phyloP scores from a whole-genome alignment of 805 yeast species.

The Phaffomyces antillensis region DNA sequence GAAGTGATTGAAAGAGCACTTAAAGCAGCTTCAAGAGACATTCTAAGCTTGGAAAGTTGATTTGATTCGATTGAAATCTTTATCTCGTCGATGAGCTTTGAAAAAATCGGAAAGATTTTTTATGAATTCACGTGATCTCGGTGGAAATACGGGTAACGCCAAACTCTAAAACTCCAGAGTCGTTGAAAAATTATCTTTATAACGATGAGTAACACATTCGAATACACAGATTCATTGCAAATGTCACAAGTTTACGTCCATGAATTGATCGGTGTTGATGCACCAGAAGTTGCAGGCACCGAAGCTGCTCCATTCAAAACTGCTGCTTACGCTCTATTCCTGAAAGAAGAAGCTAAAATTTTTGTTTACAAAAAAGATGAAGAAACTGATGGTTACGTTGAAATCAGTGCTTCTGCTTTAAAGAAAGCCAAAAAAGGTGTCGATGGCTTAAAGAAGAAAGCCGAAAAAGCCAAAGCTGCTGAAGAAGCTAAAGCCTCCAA shows the following conservation, averaged over 20 bases:
- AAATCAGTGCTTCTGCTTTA: constrained; percentile 82
- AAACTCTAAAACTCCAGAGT: neutral
- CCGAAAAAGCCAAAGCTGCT: constrained; percentile 43
- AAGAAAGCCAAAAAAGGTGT: constrained; percentile 96
- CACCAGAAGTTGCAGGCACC: constrained; percentile 50
- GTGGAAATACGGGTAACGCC: neutral
- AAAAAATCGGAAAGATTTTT: no score
- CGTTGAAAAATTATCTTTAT: neutral
- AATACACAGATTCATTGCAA: neutral
- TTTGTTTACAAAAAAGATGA: constrained; percentile 55
- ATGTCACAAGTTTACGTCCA: constrained; percentile 52
- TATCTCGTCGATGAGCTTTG: neutral
- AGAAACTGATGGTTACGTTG: constrained; percentile 55
- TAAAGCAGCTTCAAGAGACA: constrained; percentile 65
- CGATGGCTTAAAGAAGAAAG: constrained; percentile 77
- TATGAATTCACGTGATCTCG: neutral
- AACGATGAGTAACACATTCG: neutral
- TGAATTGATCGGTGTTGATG: constrained; percentile 68
- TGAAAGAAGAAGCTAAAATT: constrained; percentile 36
- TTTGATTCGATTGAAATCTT: neutral
- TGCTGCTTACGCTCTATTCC: constrained; percentile 72
- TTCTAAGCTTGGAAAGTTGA: constrained; percentile 15
- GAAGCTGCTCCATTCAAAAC: constrained; percentile 67
- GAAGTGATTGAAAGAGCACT: constrained; percentile 58
- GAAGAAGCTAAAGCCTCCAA: constrained; percentile 45